Conservation (phyloP, 2,329 filamentous ascomycete species). For the Delphinella strobiligena region DNA sequence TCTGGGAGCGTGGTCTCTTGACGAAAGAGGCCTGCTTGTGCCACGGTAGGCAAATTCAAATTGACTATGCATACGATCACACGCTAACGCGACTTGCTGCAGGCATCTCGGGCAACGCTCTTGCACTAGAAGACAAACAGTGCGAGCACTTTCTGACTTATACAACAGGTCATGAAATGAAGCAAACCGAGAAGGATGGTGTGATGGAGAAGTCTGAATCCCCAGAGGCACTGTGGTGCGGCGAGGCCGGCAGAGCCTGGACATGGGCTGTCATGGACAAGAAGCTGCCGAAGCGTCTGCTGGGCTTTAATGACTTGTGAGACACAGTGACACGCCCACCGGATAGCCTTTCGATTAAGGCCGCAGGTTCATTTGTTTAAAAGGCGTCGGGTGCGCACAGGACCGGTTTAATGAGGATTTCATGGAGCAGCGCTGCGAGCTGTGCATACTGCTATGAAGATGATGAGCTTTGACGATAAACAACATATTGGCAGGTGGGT, state of each 20-base stretch:
- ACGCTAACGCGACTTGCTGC: background rate
- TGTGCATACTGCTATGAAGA: background rate
- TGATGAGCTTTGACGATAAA: background rate
- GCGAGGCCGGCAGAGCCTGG: conserved; percentile 30
- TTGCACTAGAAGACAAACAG: conserved; percentile 39
- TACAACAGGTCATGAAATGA: conserved; percentile 44
- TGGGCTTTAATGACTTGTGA: conserved; percentile 40
- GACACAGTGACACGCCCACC: background rate
- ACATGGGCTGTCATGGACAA: conserved; percentile 32
- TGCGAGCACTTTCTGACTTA: conserved; percentile 48
- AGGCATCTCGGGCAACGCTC: conserved; percentile 50
- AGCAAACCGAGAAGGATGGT: conserved; percentile 39
- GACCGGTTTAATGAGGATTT: background rate
- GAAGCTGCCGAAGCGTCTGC: conserved; percentile 31
- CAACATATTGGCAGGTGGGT: background rate
- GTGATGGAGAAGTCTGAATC: conserved; percentile 40
- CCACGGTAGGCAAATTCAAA: conserved; percentile 29
- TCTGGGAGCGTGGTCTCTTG: conserved; percentile 46
- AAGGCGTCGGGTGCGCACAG: background rate
- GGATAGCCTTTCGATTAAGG: background rate
- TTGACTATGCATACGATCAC: background rate
- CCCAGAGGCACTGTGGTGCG: conserved; percentile 37
- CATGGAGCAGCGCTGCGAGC: background rate
- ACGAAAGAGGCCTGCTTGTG: conserved; percentile 55
- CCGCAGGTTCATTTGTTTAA: background rate